Conservation (phyloP, 129 eudicot species). For the Heracleum sosnowskyi region DNA sequence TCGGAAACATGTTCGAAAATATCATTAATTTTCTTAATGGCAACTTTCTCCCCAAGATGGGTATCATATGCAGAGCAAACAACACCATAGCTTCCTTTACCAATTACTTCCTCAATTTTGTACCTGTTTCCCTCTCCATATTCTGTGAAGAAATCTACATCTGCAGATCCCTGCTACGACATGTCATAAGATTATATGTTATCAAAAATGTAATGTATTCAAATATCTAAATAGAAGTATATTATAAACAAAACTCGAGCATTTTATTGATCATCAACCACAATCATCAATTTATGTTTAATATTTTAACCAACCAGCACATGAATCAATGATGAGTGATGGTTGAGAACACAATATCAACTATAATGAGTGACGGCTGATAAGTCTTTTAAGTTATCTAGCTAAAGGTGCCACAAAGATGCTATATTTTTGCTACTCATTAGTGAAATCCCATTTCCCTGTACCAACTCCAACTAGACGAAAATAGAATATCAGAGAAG, state of each 20-base stretch:
- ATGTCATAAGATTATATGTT: background rate
- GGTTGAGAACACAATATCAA: background rate
- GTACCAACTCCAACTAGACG: background rate
- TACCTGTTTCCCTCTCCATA: slow-evolving; percentile 96
- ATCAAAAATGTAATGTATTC: slow-evolving; percentile 3
- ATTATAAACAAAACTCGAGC: background rate
- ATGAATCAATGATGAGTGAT: background rate
- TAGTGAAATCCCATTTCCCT: background rate
- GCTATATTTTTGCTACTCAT: background rate
- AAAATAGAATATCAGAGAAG: background rate
- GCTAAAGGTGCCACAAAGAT: background rate
- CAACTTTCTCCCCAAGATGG: slow-evolving; percentile 93
- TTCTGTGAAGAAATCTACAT: slow-evolving; percentile 88
- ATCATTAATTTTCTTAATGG: slow-evolving; percentile 85
- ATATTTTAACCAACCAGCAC: background rate
- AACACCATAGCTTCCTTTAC: slow-evolving; percentile 93
- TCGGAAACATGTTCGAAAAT: slow-evolving; percentile 94
- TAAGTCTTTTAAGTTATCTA: background rate
- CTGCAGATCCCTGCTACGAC: slow-evolving; percentile 58
- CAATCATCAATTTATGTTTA: background rate
- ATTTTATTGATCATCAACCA: background rate
- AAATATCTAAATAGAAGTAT: background rate
- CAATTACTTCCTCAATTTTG: slow-evolving; percentile 88
- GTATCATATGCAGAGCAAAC: slow-evolving; percentile 97
- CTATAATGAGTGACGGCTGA: no score